These are phyloP conservation scores for Hypholoma sublateritium DNA, from an alignment of 768 basidiomycete species.

Conservation along the genomic window DNA sequence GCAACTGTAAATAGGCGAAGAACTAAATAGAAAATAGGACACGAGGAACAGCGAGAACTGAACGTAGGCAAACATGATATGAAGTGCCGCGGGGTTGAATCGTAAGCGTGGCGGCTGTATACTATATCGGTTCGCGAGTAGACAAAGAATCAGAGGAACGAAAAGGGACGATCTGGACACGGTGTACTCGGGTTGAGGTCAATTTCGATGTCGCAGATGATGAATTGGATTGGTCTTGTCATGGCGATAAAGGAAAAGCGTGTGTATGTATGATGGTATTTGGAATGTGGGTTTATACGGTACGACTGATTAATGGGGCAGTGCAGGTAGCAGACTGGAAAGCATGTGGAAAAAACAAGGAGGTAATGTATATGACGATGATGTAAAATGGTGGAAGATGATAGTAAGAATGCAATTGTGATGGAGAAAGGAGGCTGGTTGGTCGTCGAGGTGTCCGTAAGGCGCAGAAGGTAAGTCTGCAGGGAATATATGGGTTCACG, in stretches of 20 bases:
- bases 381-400: constrained; percentile 16
- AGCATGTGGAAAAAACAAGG: constrained; percentile 15
- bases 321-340: constrained; percentile 16
- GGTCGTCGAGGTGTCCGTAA: constrained; percentile 1
- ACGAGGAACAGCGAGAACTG: not conserved
- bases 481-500: not conserved
- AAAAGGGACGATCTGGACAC: not conserved
- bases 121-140: not conserved
- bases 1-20: not conserved
- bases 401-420: constrained; percentile 3
- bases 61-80: not conserved
- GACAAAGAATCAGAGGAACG: not conserved
- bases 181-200: too few relatives aligned
- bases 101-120: too few relatives aligned
- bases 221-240: too few relatives aligned
- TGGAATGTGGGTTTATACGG: constrained; percentile 15
- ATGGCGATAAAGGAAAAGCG: not conserved
- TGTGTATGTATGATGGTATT: constrained; percentile 2
- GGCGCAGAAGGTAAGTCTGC: not conserved
- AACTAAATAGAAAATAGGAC: not conserved
- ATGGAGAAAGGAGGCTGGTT: constrained; percentile 4
- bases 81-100: too few relatives aligned
- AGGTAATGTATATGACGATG: constrained; percentile 20
- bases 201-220: too few relatives aligned
- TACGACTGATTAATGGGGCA: constrained; percentile 14